Evolutionary conservation across 2,329 filamentous ascomycete genomes (phyloP), one percentile per base, ranked within the genome.

Genomic region (Botrytis cinerea): DNA sequence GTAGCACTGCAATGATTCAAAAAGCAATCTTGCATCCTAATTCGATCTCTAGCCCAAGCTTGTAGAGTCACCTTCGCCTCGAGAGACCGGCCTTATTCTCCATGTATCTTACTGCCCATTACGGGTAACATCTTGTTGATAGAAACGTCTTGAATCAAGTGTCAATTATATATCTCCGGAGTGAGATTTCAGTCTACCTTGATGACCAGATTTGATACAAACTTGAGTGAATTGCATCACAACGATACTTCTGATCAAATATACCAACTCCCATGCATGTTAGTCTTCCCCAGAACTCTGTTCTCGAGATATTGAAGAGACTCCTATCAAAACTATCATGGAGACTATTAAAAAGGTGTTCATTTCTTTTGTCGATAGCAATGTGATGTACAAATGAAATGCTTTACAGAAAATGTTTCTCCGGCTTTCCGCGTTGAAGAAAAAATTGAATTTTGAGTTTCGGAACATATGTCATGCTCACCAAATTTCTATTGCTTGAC

Each of bases 361-460:
- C 46, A 14, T n/a, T 12, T 25, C 22, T 51, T n/a, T 16, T 14
- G 12, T 16, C 25, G 5, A n/a, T 54, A 5, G 5, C 2, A 0
- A 54, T 16, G 14, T 25, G 16, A n/a, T 51, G 25, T 7, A 51
- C 0, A 0, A 51, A 51, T 2, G 40, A 40, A 12, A 14, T 2
- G 1, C 0, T 25, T 10, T 1, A 0, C 48, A 25, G 20, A 25
- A 14, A 1, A 12, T 4, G 0, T 2, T 6, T 48, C n/a, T 14
- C 25, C 1, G 25, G n/a, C 14, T n/a, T 54, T 14, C 48, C 12
- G 25, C n/a, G 25, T 12, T 54, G 7, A 5, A 16, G n/a, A 54
- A 16, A 16, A 7, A 5, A n/a, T n/a, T 10, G 25, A n/a, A 6
- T 1, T 54, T 16, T 1, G 48, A 54, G 25, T 54, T 54, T n/a